These are phyloP conservation scores for Apiotrichum akiyoshidainum DNA, from an alignment of 1,284 basidiomycete species.

Conservation along the genomic window DNA sequence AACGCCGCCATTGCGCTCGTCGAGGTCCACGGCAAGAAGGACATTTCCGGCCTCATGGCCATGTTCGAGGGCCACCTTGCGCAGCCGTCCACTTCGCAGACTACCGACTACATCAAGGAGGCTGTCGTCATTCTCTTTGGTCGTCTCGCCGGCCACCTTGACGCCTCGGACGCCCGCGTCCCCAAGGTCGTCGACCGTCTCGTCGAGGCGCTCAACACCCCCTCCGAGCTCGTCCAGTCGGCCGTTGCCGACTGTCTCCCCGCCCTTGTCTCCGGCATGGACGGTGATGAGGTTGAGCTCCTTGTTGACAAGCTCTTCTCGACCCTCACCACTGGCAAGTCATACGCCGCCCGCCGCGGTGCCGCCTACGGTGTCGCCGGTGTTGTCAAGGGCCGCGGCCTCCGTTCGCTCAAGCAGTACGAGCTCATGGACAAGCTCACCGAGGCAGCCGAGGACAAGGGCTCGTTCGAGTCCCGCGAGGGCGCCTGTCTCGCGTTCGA, in stretches of 20 bases:
- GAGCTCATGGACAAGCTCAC: slow-evolving; percentile 71
- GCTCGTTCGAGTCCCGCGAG: slow-evolving; percentile 78
- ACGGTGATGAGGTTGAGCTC: slow-evolving; percentile 59
- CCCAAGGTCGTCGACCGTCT: slow-evolving; percentile 85
- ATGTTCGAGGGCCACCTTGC: slow-evolving; percentile 81
- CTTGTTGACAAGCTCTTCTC: slow-evolving; percentile 75
- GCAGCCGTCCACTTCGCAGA: slow-evolving; percentile 63
- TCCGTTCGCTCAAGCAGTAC: slow-evolving; percentile 80
- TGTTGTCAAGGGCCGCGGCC: slow-evolving; percentile 82
- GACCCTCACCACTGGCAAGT: slow-evolving; percentile 71
- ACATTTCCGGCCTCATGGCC: slow-evolving; percentile 71
- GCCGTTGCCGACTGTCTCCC: slow-evolving; percentile 93
- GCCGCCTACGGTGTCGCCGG: slow-evolving; percentile 96
- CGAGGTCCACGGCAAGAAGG: slow-evolving; percentile 74
- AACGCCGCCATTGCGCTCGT: slow-evolving; percentile 77
- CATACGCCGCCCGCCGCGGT: slow-evolving; percentile 88
- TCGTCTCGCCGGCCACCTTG: slow-evolving; percentile 83
- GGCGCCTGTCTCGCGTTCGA: slow-evolving; percentile 96
- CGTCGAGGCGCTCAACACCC: slow-evolving; percentile 86
- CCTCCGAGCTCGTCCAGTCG: slow-evolving; percentile 92
- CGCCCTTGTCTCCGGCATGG: slow-evolving; percentile 75
- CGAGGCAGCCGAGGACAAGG: slow-evolving; percentile 84
- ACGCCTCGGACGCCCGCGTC: slow-evolving; percentile 69
- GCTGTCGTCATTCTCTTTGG: slow-evolving; percentile 94
- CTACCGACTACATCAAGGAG: slow-evolving; percentile 85